These are phyloP conservation scores for Tetrahymena thermophila DNA, from an alignment of 73 alveolate genomes.

Conservation along the genomic window DNA sequence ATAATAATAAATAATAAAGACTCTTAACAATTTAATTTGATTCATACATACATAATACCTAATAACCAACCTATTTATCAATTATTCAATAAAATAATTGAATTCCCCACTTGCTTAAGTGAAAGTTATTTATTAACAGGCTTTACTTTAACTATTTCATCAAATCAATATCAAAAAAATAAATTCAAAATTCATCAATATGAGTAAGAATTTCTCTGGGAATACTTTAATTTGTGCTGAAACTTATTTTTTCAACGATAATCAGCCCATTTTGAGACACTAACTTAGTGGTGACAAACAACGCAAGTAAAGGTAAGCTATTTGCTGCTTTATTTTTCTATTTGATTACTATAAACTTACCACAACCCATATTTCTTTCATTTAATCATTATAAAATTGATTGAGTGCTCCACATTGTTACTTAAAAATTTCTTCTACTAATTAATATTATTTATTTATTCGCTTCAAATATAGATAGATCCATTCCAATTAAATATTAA, in stretches of 20 bases:
- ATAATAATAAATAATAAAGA: not conserved
- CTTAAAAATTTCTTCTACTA: no score
- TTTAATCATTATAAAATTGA: no score
- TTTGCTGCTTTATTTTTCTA: not conserved
- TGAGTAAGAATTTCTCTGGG: not conserved
- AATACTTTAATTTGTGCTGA: not conserved
- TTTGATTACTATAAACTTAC: no score
- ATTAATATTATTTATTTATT: no score
- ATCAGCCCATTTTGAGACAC: not conserved
- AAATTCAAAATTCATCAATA: not conserved
- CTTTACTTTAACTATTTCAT: not conserved
- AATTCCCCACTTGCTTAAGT: not conserved
- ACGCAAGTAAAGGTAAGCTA: not conserved
- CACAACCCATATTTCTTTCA: not conserved
- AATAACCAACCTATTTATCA: not conserved
- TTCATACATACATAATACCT: not conserved
- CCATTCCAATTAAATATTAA: no score
- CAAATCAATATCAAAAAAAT: not conserved
- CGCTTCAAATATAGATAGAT: no score
- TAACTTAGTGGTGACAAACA: not conserved
- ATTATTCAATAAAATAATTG: not conserved
- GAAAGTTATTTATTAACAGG: not conserved
- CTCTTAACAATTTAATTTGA: not conserved
- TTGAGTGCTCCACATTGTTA: no score
- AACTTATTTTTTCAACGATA: not conserved